phyloP scores from a whole-genome alignment of 148 eudicot species.

The Fagopyrum homotropicum region DNA sequence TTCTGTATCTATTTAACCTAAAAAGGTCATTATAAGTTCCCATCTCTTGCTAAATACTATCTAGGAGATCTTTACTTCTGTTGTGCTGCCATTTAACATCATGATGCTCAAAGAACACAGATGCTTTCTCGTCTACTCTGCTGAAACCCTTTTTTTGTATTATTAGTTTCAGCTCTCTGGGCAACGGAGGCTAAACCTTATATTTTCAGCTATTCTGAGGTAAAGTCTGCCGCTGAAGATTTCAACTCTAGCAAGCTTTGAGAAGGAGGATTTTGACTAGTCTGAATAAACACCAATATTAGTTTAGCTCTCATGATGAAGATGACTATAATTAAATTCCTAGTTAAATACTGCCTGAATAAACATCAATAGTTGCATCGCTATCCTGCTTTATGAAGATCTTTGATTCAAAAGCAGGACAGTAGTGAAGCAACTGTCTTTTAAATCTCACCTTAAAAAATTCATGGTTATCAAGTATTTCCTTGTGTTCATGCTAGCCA shows the following conservation, averaged over 20 bases:
- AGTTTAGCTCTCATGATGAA: constrained; percentile 19
- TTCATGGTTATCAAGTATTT: too few relatives aligned
- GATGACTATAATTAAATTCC: background rate
- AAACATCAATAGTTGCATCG: background rate
- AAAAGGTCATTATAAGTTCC: background rate
- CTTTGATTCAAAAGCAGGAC: too few relatives aligned
- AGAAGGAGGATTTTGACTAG: constrained; percentile 39
- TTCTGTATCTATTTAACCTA: too few relatives aligned
- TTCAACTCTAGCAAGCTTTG: constrained; percentile 33
- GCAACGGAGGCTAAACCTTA: constrained; percentile 62
- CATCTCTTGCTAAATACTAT: background rate
- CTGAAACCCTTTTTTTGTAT: background rate
- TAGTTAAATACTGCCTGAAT: background rate
- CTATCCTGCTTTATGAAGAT: background rate
- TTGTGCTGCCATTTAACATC: background rate
- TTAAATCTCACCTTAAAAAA: background rate
- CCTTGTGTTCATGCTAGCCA: background rate
- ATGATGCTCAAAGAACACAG: background rate
- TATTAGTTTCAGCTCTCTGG: constrained; percentile 35
- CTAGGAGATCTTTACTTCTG: background rate
- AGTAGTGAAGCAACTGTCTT: too few relatives aligned
- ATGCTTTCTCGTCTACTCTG: background rate
- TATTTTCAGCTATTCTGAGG: constrained; percentile 55
- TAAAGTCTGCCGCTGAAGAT: constrained; percentile 55
- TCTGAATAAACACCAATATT: constrained; percentile 11